Base-by-base conservation (phyloP, 1,284 basidiomycete species). In the Marasmius fiardii region DNA sequence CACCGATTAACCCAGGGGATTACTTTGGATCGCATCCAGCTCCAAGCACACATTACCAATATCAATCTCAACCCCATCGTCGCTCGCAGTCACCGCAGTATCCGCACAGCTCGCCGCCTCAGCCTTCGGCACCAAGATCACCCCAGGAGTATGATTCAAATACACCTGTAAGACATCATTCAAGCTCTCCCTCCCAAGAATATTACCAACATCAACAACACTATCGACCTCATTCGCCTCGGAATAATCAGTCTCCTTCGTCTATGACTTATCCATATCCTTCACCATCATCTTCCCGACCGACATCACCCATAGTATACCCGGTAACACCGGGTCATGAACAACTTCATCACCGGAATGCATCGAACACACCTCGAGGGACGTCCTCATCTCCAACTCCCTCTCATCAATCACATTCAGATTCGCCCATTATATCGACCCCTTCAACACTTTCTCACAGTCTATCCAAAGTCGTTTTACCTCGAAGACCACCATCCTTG, bases 401-500 rank as follows among this genome's bases (percentile, higher is more conserved):
- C 4, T 41, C 39, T 18, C 31, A 51, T 26, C 53, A 55, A 50
- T 45, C 11, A 24, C 53, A 37, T 37, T 26, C 53, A 31, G 28
- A 10, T 4, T 31, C 28, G 5, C 28, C 28, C 5, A 31, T 31
- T 10, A 31, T 31, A 4, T 31, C 28, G 10, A 31, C 28, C 28
- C 28, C 28, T 31, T 4, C 28, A 31, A 31, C 4, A 4, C 28
- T 31, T 31, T 8, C 26, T 6, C 11, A 35, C 48, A 28, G 44
- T 16, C 21, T 50, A 43, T 39, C 44, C 12, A 47, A 49, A 8
- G 37, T 55, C 37, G 8, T 43, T 4, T 18, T 58, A 6, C 54
- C 57, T 23, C 45, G 54, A 5, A 28, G 51, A 51, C 57, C 57
- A 16, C 57, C 70, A 4, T 69, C 71, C 28, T 51, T 71, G 33